A percentile compares a stretch with the other conserved stretches of the same genome.
Conservation (phyloP, 352 stramenopile genomes). For the Halophytophthora batemanensis region DNA sequence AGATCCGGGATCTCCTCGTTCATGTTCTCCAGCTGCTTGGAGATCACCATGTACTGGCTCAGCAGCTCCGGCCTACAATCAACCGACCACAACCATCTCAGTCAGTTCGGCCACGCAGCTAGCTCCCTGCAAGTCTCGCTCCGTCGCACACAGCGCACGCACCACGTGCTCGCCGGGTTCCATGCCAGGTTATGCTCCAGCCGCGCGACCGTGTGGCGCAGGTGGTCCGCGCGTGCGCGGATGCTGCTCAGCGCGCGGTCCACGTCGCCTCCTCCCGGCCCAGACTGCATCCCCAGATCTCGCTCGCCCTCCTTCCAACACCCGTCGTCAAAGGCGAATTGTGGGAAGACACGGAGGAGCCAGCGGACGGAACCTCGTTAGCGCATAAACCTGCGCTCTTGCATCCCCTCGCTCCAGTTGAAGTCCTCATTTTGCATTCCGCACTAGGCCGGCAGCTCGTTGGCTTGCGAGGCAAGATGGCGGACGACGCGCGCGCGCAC, state of each 20-base stretch:
- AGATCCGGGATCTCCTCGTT: slow-evolving; percentile 85
- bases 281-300: slow-evolving; percentile 31
- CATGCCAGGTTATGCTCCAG: slow-evolving; percentile 79
- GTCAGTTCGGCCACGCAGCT: too few relatives aligned
- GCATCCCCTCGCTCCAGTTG: too few relatives aligned
- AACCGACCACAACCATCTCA: slow-evolving; percentile 1
- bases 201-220: slow-evolving; percentile 71
- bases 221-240: slow-evolving; percentile 71
- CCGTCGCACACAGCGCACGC: too few relatives aligned
- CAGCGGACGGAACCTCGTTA: too few relatives aligned
- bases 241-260: slow-evolving; percentile 80
- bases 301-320: background rate
- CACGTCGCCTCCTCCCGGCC: slow-evolving; percentile 50
- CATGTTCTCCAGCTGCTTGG: slow-evolving; percentile 88
- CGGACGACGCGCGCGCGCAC: slow-evolving; percentile 5
- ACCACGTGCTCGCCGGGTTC: slow-evolving; percentile 81
- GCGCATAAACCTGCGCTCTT: too few relatives aligned
- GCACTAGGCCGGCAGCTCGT: background rate
- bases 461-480: slow-evolving; percentile 14
- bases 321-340: background rate
- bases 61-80: slow-evolving; percentile 65
- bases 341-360: too few relatives aligned
- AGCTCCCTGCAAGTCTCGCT: too few relatives aligned
- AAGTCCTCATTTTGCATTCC: slow-evolving; percentile 11
- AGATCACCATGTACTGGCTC: slow-evolving; percentile 85